Evolutionary conservation across 2,329 filamentous ascomycete genomes (phyloP), one percentile per base, ranked within the genome.

Genomic region (Colletotrichum sp.): DNA sequence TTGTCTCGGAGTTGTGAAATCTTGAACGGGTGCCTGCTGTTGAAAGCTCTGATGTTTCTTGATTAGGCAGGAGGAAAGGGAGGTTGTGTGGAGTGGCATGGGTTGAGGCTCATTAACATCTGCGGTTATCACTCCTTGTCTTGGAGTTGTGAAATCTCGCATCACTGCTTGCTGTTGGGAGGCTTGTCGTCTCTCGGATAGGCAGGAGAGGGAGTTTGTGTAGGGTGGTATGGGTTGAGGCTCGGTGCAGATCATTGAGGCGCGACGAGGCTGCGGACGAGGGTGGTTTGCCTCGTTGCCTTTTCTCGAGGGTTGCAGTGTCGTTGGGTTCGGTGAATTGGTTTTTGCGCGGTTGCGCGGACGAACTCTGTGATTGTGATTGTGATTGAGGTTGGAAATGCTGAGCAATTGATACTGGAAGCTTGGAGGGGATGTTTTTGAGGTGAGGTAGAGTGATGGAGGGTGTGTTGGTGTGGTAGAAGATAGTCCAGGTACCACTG

Each of bases 311-410:
- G n/a, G 43, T 13, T 52, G 43, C 6, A 13, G 10, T 21, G 3
- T 52, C n/a, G 43, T 52, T 7, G 6, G 2, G 1, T 52, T 52
- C 43, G 43, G 43, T 52, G 43, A 24, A 10, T 21, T 0, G 6
- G 10, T 21, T 52, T 8, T 0, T 21, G 43, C 43, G 43, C 43
- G 43, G 43, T 52, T 52, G 43, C 43, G n/a, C 43, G 10, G n/a
- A 0, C 6, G 43, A 0, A 0, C 2, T 21, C 21, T 21, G 43
- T 3, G n/a, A 13, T 52, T 21, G 18, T 48, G 43, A 13, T 48
- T 52, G 10, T 5, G 43, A 13, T 13, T 13, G 10, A 52, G 10
- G 4, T 52, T 52, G 43, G 9, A n/a, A 48, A 12, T 38, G 4
- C 36, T 38, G 15, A 18, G 34, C 4, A 38, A 15, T 38, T 38